These are phyloP conservation scores for Nadsonia starkeyi-henricii DNA, from an alignment of 1,139 yeast species.

Conservation along the genomic window DNA sequence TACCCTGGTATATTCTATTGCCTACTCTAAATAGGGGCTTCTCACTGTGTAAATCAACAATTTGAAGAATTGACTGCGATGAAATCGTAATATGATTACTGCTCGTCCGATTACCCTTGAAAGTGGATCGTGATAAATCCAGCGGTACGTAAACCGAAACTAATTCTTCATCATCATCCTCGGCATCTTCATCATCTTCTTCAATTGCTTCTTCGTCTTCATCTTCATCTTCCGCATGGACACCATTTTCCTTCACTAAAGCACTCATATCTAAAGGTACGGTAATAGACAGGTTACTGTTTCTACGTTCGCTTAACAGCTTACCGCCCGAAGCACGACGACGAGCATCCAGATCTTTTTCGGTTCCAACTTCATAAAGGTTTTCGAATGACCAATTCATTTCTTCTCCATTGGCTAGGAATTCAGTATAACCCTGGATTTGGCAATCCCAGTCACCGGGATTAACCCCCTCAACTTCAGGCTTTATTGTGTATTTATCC, in stretches of 20 bases:
- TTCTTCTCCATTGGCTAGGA: slow-evolving; percentile 61
- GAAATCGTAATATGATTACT: slow-evolving; percentile 15
- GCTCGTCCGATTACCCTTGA: not conserved
- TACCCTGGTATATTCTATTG: slow-evolving; percentile 49
- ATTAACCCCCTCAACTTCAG: slow-evolving; percentile 23
- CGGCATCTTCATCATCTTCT: not conserved
- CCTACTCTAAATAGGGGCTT: slow-evolving; percentile 43
- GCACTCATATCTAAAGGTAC: not conserved
- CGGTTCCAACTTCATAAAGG: slow-evolving; percentile 5
- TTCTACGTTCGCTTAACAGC: not conserved
- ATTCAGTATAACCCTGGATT: slow-evolving; percentile 57
- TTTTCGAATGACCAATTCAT: slow-evolving; percentile 72
- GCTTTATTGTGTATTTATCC: slow-evolving; percentile 33
- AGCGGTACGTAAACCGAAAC: not conserved
- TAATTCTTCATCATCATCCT: not conserved
- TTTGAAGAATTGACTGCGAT: slow-evolving; percentile 27
- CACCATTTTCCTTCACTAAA: not conserved
- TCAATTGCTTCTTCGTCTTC: not conserved
- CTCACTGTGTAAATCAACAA: slow-evolving; percentile 37
- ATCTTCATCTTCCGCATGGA: not conserved
- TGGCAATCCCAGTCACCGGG: slow-evolving; percentile 37
- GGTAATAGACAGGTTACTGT: too few relatives aligned
- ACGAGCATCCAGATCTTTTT: not conserved
- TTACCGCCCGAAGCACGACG: not conserved
- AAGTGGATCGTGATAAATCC: not conserved